Base-by-base conservation (phyloP, 2,329 filamentous ascomycete species). In the Colletotrichum nymphaeae region DNA sequence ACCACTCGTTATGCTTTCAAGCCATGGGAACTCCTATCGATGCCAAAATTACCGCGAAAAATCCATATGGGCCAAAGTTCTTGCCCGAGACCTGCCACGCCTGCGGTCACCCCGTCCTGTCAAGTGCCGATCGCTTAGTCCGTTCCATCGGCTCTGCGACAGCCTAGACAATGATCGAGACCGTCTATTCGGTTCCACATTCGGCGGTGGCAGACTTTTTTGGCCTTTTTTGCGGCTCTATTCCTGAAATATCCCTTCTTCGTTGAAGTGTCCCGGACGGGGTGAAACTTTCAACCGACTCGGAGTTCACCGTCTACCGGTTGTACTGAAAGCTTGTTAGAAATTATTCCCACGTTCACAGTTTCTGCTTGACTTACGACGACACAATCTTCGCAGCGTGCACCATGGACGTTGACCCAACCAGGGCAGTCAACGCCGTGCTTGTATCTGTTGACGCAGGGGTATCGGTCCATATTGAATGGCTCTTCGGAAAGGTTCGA, bases 371-470 rank as follows among this genome's bases (percentile, higher is more conserved):
- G 6, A 62, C 71, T 70, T 57, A 73, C 71, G 11, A 73, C 49
- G 11, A 73, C 67, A 19, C 71, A 73, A 30, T 73, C 71, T 30
- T 73, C 71, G 37, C 71, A 73, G 22, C 71, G 67, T 8, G 60
- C 67, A 6, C 49, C 49, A 19, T 59, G 71, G 7, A 71, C 67
- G 11, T 71, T 73, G 6, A 71, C 67, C 71, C 71, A 73, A 24
- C 67, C 56, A 2, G 71, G 71, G 4, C 71, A 73, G 56, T 73
- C 71, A n/a, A 73, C 71, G 8, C 71, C 71, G 30, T 73, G 71
- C 49, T 73, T 73, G 35, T 73, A 73, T 56, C 71, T 55, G 62
- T 73, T 73, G 71, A 71, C 56, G 28, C 71, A 73, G 35, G 71
- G 71, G 22, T 73, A 73, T 4, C 67, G 32, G 42, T 73, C 71